Conservation (phyloP, 192 early-diverging fungal genomes). For the Powellomyces hirtus region DNA sequence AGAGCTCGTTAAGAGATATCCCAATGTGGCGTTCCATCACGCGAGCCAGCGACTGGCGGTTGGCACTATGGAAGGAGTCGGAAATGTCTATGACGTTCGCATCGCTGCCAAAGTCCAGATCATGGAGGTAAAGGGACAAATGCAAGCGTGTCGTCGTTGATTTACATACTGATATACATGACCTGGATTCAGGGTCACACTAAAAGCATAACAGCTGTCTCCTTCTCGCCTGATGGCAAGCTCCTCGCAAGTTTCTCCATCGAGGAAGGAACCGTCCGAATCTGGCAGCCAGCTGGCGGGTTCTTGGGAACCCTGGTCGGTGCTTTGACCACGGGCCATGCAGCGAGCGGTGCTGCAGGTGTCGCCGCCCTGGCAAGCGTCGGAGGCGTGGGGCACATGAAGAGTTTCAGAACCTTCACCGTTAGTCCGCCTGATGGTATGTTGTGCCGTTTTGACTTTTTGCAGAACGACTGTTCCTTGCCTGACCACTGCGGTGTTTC, state of each 20-base stretch:
- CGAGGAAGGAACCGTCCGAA: constrained; percentile 63
- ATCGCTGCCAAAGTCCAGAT: constrained; percentile 76
- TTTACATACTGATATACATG: neutral
- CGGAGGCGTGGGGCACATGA: constrained; percentile 40
- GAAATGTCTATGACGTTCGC: constrained; percentile 75
- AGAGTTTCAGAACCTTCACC: constrained; percentile 46
- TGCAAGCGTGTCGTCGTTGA: neutral
- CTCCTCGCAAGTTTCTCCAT: constrained; percentile 68
- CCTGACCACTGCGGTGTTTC: neutral
- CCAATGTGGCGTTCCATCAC: constrained; percentile 72
- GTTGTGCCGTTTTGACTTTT: too few relatives aligned
- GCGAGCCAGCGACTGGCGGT: constrained; percentile 72
- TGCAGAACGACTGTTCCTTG: neutral
- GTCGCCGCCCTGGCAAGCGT: constrained; percentile 26
- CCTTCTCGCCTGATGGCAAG: constrained; percentile 78
- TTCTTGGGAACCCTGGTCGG: constrained; percentile 71
- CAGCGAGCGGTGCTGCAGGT: constrained; percentile 18
- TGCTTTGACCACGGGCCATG: constrained; percentile 25
- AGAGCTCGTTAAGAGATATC: constrained; percentile 59
- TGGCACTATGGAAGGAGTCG: constrained; percentile 71
- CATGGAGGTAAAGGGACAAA: constrained; percentile 62
- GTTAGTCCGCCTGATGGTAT: constrained; percentile 42
- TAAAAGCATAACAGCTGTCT: constrained; percentile 62
- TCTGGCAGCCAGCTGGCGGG: constrained; percentile 73
- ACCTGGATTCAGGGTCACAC: constrained; percentile 58